Evolutionary conservation across 2,329 filamentous ascomycete species (phyloP).

Genomic region (Aspergillus ochraceus): DNA sequence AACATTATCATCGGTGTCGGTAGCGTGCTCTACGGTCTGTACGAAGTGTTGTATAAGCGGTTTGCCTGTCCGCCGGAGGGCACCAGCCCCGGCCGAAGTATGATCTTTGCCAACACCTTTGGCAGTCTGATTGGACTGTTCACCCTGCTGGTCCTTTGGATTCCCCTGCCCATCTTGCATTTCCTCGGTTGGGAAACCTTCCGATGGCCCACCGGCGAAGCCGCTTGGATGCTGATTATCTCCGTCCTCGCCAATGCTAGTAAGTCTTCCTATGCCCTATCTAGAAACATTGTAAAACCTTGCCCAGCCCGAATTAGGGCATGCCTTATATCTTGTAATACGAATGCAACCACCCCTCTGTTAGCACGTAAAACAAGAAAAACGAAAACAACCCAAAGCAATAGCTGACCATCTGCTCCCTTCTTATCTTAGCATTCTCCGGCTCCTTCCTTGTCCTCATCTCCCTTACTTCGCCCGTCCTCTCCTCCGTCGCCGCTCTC

Average conservation of each 20-base stretch:
- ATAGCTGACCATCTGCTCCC: not conserved
- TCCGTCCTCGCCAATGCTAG: conserved; percentile 83
- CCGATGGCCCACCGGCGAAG: conserved; percentile 73
- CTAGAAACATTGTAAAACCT: not conserved
- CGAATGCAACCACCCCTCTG: not conserved
- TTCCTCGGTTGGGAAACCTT: conserved; percentile 77
- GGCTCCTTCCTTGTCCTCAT: conserved; percentile 93
- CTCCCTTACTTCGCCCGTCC: conserved; percentile 84
- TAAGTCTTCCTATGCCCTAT: conserved; percentile 37
- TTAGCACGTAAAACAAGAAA: not conserved
- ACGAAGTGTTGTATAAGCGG: conserved; percentile 95
- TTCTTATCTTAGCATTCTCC: conserved; percentile 63
- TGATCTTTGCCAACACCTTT: conserved; percentile 93
- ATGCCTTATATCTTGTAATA: not conserved
- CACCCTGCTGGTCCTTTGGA: conserved; percentile 84
- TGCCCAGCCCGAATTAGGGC: not conserved
- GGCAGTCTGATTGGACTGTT: conserved; percentile 84
- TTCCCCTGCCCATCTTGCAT: conserved; percentile 84
- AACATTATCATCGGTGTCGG: conserved; percentile 91
- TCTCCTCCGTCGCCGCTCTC: conserved; percentile 88
- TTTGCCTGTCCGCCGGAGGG: conserved; percentile 91
- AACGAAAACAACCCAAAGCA: not conserved
- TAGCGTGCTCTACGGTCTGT: conserved; percentile 90
- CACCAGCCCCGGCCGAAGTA: conserved; percentile 78
- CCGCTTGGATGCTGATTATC: conserved; percentile 76